phyloP scores from a whole-genome alignment of 1,284 basidiomycete genomes.

The Tylopilus sp. region DNA sequence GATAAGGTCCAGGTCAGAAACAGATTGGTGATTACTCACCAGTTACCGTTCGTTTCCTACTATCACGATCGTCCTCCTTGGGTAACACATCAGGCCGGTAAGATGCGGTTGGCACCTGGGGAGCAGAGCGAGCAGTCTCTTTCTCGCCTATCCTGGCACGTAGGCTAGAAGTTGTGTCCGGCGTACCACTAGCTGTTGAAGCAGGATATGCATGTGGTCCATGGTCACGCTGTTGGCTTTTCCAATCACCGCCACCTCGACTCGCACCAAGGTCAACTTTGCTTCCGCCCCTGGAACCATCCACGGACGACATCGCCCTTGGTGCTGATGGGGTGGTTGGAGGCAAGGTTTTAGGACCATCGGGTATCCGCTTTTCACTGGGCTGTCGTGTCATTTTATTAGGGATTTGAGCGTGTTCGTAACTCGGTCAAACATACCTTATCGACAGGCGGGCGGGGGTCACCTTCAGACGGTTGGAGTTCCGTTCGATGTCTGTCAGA shows the following conservation, averaged over 20 bases:
- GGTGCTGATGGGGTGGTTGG: slow-evolving; percentile 68
- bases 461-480: slow-evolving; percentile 50
- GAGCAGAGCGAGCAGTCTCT: slow-evolving; percentile 42
- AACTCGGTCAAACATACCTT: slow-evolving; percentile 45
- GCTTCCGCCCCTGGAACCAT: slow-evolving; percentile 38
- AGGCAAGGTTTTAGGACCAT: slow-evolving; percentile 55
- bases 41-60: slow-evolving; percentile 63
- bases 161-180: slow-evolving; percentile 44
- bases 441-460: slow-evolving; percentile 51
- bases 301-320: slow-evolving; percentile 60
- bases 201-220: slow-evolving; percentile 27
- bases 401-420: background rate
- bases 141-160: slow-evolving; percentile 67
- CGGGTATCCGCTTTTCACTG: slow-evolving; percentile 56
- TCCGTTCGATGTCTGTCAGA: slow-evolving; percentile 67
- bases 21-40: slow-evolving; percentile 44
- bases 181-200: slow-evolving; percentile 15
- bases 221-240: slow-evolving; percentile 35
- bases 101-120: slow-evolving; percentile 41
- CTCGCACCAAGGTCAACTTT: slow-evolving; percentile 39
- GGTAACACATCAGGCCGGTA: slow-evolving; percentile 41
- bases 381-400: slow-evolving; percentile 34
- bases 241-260: slow-evolving; percentile 36
- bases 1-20: background rate
- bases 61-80: slow-evolving; percentile 65